Base-by-base conservation (phyloP, 106 monocot species). In the Iris macrosiphon region DNA sequence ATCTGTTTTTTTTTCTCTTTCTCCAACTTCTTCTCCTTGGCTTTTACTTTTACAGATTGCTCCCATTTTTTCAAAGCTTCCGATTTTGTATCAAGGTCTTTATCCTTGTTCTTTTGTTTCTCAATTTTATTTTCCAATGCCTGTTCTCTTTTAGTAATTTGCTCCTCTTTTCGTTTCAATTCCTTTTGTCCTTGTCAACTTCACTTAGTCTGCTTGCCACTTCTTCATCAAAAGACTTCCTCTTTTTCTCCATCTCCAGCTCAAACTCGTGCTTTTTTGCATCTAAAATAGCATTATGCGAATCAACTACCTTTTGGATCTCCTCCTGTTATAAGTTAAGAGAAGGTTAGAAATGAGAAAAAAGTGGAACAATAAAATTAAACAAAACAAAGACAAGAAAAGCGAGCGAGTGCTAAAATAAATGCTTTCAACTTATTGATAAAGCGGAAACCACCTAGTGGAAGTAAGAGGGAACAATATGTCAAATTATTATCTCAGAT, bases 291-390 rank as follows among this genome's bases (percentile, higher is more conserved):
- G 64, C 62, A 31, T 72, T 73, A 53, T 98, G 90, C 12, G 87
- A 67, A 69, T 98, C 83, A 56, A 98, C 42, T 61, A 98, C 77
- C 78, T 83, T 98, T 68, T 98, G 85, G 6, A 98, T 67, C 65
- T 74, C 96, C 62, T 75, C 72, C 96, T 98, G 15, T 14, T n/a
- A n/a, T n/a, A n/a, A n/a, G n/a, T n/a, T n/a, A n/a, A n/a, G 10
- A 33, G 33, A 19, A 32, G 7, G 8, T 51, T 33, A 53, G 20
- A 3, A 50, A 10, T 8, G 13, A 13, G 12, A 48, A 5, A 48
- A 26, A 48, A 24, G 3, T n/a, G n/a, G n/a, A n/a, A n/a, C n/a
- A n/a, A n/a, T n/a, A n/a, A n/a, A n/a, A n/a, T n/a, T n/a, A n/a
- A n/a, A n/a, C n/a, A n/a, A n/a, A n/a, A n/a, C n/a, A n/a, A n/a